These are phyloP conservation scores for Russula brevipes DNA, from an alignment of 768 basidiomycete genomes.

Conservation along the genomic window DNA sequence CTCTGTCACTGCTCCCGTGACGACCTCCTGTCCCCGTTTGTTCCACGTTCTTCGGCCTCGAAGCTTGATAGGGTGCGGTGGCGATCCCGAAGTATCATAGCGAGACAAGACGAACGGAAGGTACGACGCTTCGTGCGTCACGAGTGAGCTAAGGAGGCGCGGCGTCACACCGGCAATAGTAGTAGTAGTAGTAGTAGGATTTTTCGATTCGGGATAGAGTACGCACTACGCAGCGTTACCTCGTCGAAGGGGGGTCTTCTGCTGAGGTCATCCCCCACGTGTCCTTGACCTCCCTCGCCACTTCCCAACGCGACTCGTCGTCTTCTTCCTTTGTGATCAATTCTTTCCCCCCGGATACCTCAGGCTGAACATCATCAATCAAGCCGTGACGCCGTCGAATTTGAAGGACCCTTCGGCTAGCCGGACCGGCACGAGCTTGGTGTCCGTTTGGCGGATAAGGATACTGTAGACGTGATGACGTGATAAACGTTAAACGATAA, in stretches of 20 bases:
- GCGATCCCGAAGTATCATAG: slow-evolving; percentile 18
- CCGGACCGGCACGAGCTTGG: no score
- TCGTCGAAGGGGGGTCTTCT: slow-evolving; percentile 3
- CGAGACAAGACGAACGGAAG: slow-evolving; percentile 23
- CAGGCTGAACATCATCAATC: no score
- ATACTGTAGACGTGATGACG: no score
- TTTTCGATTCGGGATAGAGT: background rate
- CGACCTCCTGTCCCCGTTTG: slow-evolving; percentile 25
- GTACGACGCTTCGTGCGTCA: slow-evolving; percentile 24
- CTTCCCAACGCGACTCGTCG: slow-evolving; percentile 24
- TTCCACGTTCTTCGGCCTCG: slow-evolving; percentile 24
- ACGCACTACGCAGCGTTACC: no score
- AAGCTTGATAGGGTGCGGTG: slow-evolving; percentile 14
- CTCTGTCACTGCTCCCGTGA: background rate
- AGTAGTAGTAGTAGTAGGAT: no score
- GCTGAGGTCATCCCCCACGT: slow-evolving; percentile 17
- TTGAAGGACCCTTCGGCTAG: no score
- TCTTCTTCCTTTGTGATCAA: background rate
- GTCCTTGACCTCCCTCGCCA: slow-evolving; percentile 14
- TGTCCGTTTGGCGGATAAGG: no score
- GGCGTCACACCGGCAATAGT: background rate
- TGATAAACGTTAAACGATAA: no score
- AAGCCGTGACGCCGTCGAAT: no score
- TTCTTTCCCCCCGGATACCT: no score
- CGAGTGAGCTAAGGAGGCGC: slow-evolving; percentile 1